These are phyloP conservation scores for Saraca asoca DNA, from an alignment of 331 rosid species.

Conservation along the genomic window DNA sequence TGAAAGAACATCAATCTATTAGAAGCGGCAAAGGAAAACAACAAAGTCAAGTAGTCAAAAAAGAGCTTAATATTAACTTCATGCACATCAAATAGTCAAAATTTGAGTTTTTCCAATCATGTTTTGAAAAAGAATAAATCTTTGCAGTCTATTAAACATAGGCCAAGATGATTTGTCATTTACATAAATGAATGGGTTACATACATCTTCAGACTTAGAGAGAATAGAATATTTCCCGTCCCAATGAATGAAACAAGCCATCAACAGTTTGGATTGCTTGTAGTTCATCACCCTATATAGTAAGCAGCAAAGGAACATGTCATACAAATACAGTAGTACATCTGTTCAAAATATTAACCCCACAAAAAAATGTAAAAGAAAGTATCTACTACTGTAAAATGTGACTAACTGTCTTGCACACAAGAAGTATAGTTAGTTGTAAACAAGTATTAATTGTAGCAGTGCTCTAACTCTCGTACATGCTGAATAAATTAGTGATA, in stretches of 20 bases:
- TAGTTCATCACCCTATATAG: slow-evolving; percentile 66
- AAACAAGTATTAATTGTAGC: slow-evolving; percentile 26
- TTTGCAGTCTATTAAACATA: slow-evolving; percentile 12
- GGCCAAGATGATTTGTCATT: slow-evolving; percentile 7
- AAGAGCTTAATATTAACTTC: slow-evolving; percentile 1
- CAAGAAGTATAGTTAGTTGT: slow-evolving; percentile 31
- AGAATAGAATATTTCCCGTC: slow-evolving; percentile 78
- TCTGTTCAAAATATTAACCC: neutral
- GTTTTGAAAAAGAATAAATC: too few species aligned
- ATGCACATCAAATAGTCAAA: slow-evolving; percentile 13
- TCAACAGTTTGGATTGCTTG: slow-evolving; percentile 74
- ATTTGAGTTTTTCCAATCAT: slow-evolving; percentile 24
- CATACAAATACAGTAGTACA: slow-evolving; percentile 16
- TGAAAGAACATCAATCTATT: slow-evolving; percentile 4
- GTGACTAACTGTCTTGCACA: too few species aligned
- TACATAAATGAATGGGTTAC: slow-evolving; percentile 38
- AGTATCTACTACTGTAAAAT: neutral
- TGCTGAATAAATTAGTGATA: slow-evolving; percentile 28
- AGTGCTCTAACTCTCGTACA: slow-evolving; percentile 4
- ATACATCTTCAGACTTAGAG: slow-evolving; percentile 95
- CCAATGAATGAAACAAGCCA: slow-evolving; percentile 70
- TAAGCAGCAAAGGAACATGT: slow-evolving; percentile 30
- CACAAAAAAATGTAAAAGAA: too few species aligned
- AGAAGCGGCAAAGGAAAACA: slow-evolving; percentile 24
- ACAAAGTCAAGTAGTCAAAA: slow-evolving; percentile 7